Evolutionary conservation across 345 rosid genomes (phyloP).

Genomic region (Bruguiera sexangula): DNA sequence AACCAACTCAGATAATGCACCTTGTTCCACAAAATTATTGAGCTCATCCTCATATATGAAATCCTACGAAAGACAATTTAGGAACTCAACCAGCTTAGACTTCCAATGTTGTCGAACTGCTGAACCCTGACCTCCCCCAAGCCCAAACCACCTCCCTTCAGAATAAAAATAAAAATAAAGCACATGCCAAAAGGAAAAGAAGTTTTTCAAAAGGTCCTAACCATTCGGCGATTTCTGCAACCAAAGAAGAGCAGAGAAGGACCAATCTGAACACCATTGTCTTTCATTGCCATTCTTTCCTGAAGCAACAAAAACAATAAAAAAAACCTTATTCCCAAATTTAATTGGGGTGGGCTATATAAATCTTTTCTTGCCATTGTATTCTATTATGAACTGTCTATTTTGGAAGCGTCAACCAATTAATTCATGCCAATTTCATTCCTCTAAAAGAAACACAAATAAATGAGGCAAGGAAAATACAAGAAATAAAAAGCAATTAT

Average conservation of each 20-base stretch:
- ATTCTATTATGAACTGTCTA: too few species aligned
- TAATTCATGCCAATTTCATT: too few species aligned
- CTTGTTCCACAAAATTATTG: conserved; percentile 24
- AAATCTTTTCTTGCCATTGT: too few species aligned
- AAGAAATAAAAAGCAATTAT: background rate
- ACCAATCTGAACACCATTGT: conserved; percentile 25
- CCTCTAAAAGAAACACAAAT: background rate
- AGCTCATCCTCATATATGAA: conserved; percentile 36
- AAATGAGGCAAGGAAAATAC: background rate
- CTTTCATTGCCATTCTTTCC: conserved; percentile 33
- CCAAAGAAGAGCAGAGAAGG: conserved; percentile 29
- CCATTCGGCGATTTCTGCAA: conserved; percentile 33
- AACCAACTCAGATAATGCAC: conserved; percentile 25
- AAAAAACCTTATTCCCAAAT: too few species aligned
- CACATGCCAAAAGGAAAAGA: background rate
- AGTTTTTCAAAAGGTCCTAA: conserved; percentile 5
- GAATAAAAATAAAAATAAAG: background rate
- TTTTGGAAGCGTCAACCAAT: too few species aligned
- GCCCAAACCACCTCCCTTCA: background rate
- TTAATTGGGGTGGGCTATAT: too few species aligned
- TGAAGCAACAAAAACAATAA: background rate
- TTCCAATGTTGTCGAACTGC: too few species aligned
- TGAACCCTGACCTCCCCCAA: too few species aligned
- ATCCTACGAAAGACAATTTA: conserved; percentile 14
- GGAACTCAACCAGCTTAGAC: background rate